These are phyloP conservation scores for Hypomyces perniciosus DNA, from an alignment of 2,329 filamentous ascomycete species.

Conservation along the genomic window DNA sequence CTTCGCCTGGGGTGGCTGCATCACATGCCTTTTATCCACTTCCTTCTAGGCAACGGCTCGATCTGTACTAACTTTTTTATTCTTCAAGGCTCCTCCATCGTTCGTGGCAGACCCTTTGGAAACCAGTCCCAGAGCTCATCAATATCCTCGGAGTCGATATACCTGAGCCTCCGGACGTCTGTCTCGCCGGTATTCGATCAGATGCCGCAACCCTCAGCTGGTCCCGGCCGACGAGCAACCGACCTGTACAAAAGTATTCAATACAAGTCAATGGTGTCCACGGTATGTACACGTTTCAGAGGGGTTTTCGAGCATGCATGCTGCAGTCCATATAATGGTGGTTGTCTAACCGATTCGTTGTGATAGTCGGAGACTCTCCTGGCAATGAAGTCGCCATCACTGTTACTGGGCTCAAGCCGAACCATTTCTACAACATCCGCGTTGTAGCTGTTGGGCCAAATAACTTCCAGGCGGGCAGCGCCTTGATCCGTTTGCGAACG, in stretches of 20 bases:
- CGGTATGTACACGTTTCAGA: conserved; percentile 48
- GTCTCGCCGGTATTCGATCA: conserved; percentile 79
- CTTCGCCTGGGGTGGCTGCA: not conserved
- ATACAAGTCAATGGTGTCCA: conserved; percentile 92
- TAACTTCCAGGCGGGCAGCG: conserved; percentile 87
- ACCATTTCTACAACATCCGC: conserved; percentile 87
- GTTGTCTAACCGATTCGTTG: conserved; percentile 3
- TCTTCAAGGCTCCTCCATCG: conserved; percentile 72
- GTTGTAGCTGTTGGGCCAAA: conserved; percentile 87
- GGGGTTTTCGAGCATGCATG: no score
- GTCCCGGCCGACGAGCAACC: conserved; percentile 63
- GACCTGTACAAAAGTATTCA: conserved; percentile 75
- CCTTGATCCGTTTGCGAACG: conserved; percentile 77
- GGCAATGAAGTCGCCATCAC: conserved; percentile 58
- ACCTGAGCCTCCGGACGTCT: conserved; percentile 81
- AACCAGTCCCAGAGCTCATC: conserved; percentile 85
- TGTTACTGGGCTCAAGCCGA: conserved; percentile 78
- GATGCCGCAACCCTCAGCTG: conserved; percentile 88
- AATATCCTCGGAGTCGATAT: conserved; percentile 91
- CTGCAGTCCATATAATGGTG: not conserved
- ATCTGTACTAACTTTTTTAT: not conserved
- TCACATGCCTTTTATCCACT: not conserved
- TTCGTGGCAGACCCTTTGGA: conserved; percentile 82
- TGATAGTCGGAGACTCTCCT: conserved; percentile 71
- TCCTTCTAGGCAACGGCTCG: not conserved